A percentile compares a stretch with the other conserved stretches of the same genome.
phyloP scores from a whole-genome alignment of 805 yeast genomes.

The Debaryomyces hansenii region DNA sequence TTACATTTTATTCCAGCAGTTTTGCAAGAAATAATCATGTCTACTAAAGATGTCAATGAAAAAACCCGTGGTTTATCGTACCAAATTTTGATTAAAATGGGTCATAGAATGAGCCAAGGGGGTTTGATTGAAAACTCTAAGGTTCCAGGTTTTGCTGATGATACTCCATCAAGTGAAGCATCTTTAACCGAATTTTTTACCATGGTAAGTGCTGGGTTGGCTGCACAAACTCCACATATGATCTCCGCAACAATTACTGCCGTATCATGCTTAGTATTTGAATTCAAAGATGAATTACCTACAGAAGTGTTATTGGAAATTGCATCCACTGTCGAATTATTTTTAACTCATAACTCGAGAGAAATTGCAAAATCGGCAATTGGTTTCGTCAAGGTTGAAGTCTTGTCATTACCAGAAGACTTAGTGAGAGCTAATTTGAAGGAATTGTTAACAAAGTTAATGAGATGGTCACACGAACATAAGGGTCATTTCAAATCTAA shows the following conservation, averaged over 20 bases:
- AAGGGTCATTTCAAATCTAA: slow-evolving; percentile 92
- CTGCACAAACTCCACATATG: slow-evolving; percentile 93
- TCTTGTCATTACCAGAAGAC: slow-evolving; percentile 78
- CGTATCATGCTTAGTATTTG: slow-evolving; percentile 80
- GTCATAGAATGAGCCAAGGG: slow-evolving; percentile 67
- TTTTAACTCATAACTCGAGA: slow-evolving; percentile 84
- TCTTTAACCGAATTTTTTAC: slow-evolving; percentile 81
- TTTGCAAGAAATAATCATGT: slow-evolving; percentile 83
- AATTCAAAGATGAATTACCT: slow-evolving; percentile 70
- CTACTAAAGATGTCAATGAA: slow-evolving; percentile 91
- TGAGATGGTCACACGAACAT: slow-evolving; percentile 95
- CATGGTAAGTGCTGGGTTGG: slow-evolving; percentile 94
- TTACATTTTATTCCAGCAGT: slow-evolving; percentile 77
- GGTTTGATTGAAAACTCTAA: slow-evolving; percentile 65
- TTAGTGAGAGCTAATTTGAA: slow-evolving; percentile 65
- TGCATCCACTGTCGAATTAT: slow-evolving; percentile 82
- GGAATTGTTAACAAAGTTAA: slow-evolving; percentile 65
- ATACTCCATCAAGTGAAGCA: slow-evolving; percentile 65
- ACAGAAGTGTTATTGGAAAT: slow-evolving; percentile 66
- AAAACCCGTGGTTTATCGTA: slow-evolving; percentile 84
- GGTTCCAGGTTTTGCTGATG: slow-evolving; percentile 66
- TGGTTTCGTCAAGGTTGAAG: slow-evolving; percentile 91
- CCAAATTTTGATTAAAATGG: slow-evolving; percentile 75
- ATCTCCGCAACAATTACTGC: slow-evolving; percentile 92
- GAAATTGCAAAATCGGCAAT: slow-evolving; percentile 94